phyloP scores from a whole-genome alignment of 768 basidiomycete genomes.

The Agrocybe praecox region DNA sequence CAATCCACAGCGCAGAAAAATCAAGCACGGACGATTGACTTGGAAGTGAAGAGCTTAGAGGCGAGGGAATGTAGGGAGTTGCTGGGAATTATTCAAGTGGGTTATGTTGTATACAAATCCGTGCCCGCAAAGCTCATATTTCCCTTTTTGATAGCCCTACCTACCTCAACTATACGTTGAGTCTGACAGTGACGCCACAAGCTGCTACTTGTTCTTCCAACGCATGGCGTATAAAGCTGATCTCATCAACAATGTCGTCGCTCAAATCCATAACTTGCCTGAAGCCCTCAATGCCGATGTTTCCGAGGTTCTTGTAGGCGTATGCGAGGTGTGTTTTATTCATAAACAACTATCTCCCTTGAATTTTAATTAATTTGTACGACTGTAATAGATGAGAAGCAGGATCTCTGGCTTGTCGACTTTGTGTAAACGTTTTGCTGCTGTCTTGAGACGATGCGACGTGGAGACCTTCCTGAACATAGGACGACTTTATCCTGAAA shows the following conservation, averaged over 20 bases:
- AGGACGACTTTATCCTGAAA: slow-evolving; percentile 82
- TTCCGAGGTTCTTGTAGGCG: slow-evolving; percentile 86
- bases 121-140: neutral
- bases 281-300: slow-evolving; percentile 82
- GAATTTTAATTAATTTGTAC: neutral
- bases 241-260: slow-evolving; percentile 81
- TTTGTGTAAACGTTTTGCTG: slow-evolving; percentile 88
- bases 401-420: slow-evolving; percentile 80
- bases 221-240: slow-evolving; percentile 87
- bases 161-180: slow-evolving; percentile 90
- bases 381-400: slow-evolving; percentile 67
- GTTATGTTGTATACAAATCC: neutral
- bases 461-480: slow-evolving; percentile 85
- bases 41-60: slow-evolving; percentile 86
- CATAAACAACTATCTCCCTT: neutral
- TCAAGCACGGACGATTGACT: slow-evolving; percentile 86
- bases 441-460: slow-evolving; percentile 78
- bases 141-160: slow-evolving; percentile 64
- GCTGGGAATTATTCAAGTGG: slow-evolving; percentile 80
- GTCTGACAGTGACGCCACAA: slow-evolving; percentile 85
- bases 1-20: slow-evolving; percentile 91
- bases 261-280: slow-evolving; percentile 81
- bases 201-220: slow-evolving; percentile 91
- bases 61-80: slow-evolving; percentile 82
- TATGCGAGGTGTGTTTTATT: slow-evolving; percentile 73